Evolutionary conservation across 73 alveolate genomes (phyloP), one percentile per base, ranked within the genome.

Genomic region (Stentor coeruleus): DNA sequence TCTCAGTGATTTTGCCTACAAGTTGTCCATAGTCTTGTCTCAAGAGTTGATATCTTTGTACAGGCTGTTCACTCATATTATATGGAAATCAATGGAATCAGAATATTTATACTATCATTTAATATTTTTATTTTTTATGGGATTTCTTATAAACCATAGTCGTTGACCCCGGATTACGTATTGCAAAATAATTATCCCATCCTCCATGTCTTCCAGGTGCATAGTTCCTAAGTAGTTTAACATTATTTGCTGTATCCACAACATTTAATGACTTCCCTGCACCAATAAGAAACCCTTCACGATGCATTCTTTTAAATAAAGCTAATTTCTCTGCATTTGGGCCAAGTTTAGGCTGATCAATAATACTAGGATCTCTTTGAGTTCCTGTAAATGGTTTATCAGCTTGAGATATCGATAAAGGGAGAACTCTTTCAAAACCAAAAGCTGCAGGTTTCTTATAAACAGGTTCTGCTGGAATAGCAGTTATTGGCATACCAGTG

Each of bases 191-290:
- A 81, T 94, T 94, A 75, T 94, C 87, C 98, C 98, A 94, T 33
- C 93, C 90, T 15, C 97, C 97, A 77, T 91, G 87, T 84, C 96
- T 87, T n/a, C 98, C 98, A 58, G 89, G 97, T 73, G 94, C 93
- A 84, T 96, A 96, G 88, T 96, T 93, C 84, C 99, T 92, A 59
- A 96, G 90, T 35, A 96, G 82, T 59, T 90, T 59, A 40, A 96
- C 87, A 85, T 95, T 95, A 74, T 83, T 88, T 35, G 95, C 94
- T 3, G 87, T 88, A 84, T 89, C 96, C 41, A 92, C 90, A 72
- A 84, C 85, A 40, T 90, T 85, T 3, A 88, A 82, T 35, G 82
- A 80, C 35, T 74, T 81, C 3, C 93, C 81, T 59, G 82, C 93
- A 15, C 93, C 91, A 39, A 94, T 95, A 36, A 91, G 58, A 74